Base-by-base conservation (phyloP, 2,329 filamentous ascomycete genomes). In the Lojkania enalia region DNA sequence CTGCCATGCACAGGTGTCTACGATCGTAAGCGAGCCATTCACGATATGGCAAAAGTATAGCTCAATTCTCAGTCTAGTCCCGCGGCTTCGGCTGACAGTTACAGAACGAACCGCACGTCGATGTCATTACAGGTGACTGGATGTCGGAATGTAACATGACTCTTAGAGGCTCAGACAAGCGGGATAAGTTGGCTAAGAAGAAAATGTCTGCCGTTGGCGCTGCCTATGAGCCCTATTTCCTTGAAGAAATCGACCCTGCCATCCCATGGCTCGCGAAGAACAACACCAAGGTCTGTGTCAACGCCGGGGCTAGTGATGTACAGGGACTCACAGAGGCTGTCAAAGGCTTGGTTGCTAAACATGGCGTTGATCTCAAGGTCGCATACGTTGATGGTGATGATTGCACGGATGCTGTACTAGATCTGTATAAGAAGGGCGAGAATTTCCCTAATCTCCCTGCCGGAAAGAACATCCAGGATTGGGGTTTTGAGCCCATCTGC, bases 321-420 rank as follows among this genome's bases (percentile, higher is more conserved):
- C 39, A 55, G 29, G 49, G 50, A 4, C 48, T 59, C 2, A 48
- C 46, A n/a, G 32, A 54, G 13, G 48, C 47, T 9, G 54, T 59
- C 1, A 52, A 48, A 35, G 48, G 46, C 39, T 33, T 58, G 37
- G 43, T 57, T 9, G 35, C 20, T 11, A 55, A 55, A 29, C 52
- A 59, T 20, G 50, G 50, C 18, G 49, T 59, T 12, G 49, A 54
- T 6, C 47, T 77, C 5, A 66, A 64, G 21, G 66, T 77, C n/a
- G 73, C 69, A 0, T 75, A 70, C 30, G 64, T 77, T 2, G 59
- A 61, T 3, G 75, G 75, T 0, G 74, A 77, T 43, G 67, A 77
- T 49, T 50, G 77, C 2, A 62, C 70, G 5, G 55, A 58, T 48
- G 55, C 53, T 3, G 48, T 43, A 2, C 33, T 57, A 9, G 51